phyloP scores from a whole-genome alignment of 495 filamentous ascomycete genomes.

The Aspergillus asperescens region DNA sequence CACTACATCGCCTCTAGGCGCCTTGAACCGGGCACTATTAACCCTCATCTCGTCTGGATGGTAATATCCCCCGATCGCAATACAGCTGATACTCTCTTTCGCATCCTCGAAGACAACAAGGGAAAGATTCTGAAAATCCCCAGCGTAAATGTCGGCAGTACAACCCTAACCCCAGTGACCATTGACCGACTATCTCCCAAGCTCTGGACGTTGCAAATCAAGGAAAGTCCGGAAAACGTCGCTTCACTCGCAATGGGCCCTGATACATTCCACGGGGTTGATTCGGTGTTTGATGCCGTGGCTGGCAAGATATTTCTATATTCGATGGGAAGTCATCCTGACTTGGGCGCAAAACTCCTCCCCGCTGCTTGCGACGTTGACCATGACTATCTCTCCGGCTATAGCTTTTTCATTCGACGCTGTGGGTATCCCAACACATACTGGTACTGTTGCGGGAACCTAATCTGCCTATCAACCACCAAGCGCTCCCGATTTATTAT shows the following conservation, averaged over 20 bases:
- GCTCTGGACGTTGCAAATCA: neutral
- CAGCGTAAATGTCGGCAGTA: neutral
- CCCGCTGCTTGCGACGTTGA: neutral
- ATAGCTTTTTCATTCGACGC: conserved; percentile 3
- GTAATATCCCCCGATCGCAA: neutral
- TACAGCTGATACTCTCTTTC: neutral
- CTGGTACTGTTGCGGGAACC: conserved; percentile 6
- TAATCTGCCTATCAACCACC: conserved; percentile 1
- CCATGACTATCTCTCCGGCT: conserved; percentile 1
- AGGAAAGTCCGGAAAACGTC: neutral
- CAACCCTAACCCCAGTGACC: neutral
- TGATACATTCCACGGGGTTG: neutral
- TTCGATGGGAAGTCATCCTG: neutral
- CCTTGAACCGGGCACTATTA: neutral
- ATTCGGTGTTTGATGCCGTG: neutral
- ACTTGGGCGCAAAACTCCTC: neutral
- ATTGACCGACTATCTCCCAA: neutral
- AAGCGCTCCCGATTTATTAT: neutral
- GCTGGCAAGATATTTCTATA: neutral
- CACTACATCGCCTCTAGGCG: neutral
- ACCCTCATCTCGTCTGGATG: neutral
- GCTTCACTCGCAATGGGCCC: neutral
- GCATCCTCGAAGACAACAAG: neutral
- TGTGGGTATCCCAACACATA: conserved; percentile 1
- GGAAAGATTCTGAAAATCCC: neutral